These are phyloP conservation scores for Venturia pyrina DNA, from an alignment of 2,329 filamentous ascomycete genomes.

Conservation along the genomic window DNA sequence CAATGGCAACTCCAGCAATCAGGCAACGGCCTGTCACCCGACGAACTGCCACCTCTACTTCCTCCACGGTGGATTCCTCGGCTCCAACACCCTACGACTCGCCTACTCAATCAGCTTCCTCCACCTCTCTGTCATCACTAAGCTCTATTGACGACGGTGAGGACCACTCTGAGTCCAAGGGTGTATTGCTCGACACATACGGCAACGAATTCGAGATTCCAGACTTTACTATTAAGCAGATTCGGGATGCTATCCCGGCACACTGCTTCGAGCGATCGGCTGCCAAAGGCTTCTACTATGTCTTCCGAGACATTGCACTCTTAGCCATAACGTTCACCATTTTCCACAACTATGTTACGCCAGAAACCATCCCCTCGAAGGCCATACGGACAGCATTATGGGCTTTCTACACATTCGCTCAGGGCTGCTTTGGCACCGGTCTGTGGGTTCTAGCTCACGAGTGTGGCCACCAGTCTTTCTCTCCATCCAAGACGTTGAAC, in stretches of 20 bases:
- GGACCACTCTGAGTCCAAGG: constrained; percentile 32
- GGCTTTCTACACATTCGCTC: constrained; percentile 64
- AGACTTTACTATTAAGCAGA: constrained; percentile 95
- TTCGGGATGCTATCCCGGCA: constrained; percentile 91
- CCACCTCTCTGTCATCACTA: constrained; percentile 86
- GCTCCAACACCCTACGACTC: constrained; percentile 49
- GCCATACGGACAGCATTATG: constrained; percentile 56
- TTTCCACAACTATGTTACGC: constrained; percentile 83
- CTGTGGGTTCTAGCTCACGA: constrained; percentile 96
- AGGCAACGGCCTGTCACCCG: constrained; percentile 22
- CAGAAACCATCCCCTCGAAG: constrained; percentile 66
- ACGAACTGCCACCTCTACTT: constrained; percentile 38
- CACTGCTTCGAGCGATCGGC: constrained; percentile 92
- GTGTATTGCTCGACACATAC: constrained; percentile 77
- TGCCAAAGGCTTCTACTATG: constrained; percentile 65
- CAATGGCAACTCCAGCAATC: background rate
- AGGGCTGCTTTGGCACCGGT: constrained; percentile 89
- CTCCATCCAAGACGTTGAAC: constrained; percentile 80
- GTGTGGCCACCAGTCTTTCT: constrained; percentile 96
- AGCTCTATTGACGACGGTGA: constrained; percentile 46
- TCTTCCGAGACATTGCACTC: constrained; percentile 66
- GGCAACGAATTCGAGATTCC: constrained; percentile 91
- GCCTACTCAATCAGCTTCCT: constrained; percentile 59
- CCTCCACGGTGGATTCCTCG: constrained; percentile 44
- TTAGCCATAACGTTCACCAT: constrained; percentile 72